Base-by-base conservation (phyloP, 2,329 filamentous ascomycete species). In the Aspergillus pseudonomiae region DNA sequence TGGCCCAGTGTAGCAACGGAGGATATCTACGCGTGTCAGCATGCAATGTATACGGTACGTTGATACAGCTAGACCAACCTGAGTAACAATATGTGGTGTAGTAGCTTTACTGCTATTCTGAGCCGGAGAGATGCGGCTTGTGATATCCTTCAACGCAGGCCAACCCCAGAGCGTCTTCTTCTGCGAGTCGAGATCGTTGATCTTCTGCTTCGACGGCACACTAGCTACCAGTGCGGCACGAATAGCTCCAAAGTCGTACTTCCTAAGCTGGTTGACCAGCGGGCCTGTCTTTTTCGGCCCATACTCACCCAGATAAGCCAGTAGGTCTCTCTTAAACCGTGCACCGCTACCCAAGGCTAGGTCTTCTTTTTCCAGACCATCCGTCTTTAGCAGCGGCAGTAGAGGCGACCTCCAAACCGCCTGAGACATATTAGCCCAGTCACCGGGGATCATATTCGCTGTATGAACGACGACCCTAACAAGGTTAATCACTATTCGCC, bases 351-450 rank as follows among this genome's bases (percentile, higher is more conserved):
- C 91, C 24, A 85, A 73, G 2, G 75, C 63, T 4, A 67, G 69
- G 71, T 62, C 11, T 64, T 45, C 21, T 64, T 45, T 21, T 69
- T 57, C 39, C 10, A 55, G 6, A 7, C 19, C 55, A 21, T 46
- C 43, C 24, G 64, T 12, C 24, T n/a, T 64, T 48, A 30, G 59
- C 7, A 86, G 77, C 0, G 91, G 88, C 1, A 96, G 85, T 1
- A 86, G 73, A 0, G 92, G 92, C 0, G 92, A 94, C 57, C 80
- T 83, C 93, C 93, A 97, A 6, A 91, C 86, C 1, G 88, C 92
- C 75, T 97, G 93, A 0, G 89, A 91, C 91, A 96, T 91, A 69
- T 95, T 95, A 1, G 83, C 85, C 93, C 93, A 97, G 75, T 97
- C 93, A 61, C 89, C 88, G 4, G 84, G 73, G n/a, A 96, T 94